Evolutionary conservation across 2,329 filamentous ascomycete species (phyloP), one percentile per base, ranked within the genome.

Genomic region (Colletotrichum higginsianum): DNA sequence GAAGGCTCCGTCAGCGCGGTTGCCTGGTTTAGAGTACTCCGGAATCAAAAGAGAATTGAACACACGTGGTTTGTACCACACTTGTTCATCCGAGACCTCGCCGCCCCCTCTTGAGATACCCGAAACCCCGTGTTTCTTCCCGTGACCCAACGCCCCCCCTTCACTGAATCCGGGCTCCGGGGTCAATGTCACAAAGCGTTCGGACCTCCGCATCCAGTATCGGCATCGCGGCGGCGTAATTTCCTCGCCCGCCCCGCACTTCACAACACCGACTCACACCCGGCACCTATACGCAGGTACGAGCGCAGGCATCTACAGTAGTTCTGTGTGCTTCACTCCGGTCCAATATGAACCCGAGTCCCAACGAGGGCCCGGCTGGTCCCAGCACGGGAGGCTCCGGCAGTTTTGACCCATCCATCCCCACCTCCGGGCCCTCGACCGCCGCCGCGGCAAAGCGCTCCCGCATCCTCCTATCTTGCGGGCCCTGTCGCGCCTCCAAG

Each of bases 401-500:
- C 21, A 23, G 50, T 58, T 42, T 16, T 6, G 40, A 52, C 61
- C 26, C 35, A 2, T 44, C 18, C 38, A 47, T 13, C n/a, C 30
- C 38, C 64, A 58, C 42, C 46, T 11, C 38, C 53, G 40, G 35
- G 8, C 42, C 47, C 18, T 35, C 26, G n/a, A 56, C 35, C 35
- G n/a, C 38, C 40, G 26, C 65, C 38, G 46, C 67, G 58, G 55
- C 73, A 46, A 88, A 87, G 76, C 84, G 87, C 35, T 82, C 81
- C 23, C 83, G 87, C 44, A 80, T 88, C 26, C 80, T 88, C 3
- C 84, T 89, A 26, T 88, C 86, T 4, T 89, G 87, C 73, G 85
- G 80, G 9, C 83, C 86, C 2, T 89, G 87, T 74, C 86, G 87
- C 61, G 71, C 75, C 65, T 88, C 86, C 49, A 89, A 89, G 80